Base-by-base conservation (phyloP, 1,139 yeast genomes). In the Kodamaea ohmeri region DNA sequence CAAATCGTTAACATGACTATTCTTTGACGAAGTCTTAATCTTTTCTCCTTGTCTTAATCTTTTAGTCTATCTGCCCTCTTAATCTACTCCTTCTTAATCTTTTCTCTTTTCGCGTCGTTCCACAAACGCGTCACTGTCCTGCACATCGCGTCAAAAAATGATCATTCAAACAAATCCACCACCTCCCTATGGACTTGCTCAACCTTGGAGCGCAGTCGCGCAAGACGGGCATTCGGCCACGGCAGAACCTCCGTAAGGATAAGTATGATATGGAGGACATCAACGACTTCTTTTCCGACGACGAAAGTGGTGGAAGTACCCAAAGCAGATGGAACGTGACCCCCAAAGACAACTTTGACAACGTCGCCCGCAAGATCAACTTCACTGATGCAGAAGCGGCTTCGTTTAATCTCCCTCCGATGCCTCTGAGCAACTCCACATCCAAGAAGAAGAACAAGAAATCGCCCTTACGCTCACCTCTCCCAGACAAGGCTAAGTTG, bases 261-360 rank as follows among this genome's bases (percentile, higher is more conserved):
- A 76, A 75, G 41, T 74, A 78, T 54, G 83, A 88, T 25, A 78
- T 87, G 82, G 96, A 88, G 53, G 85, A 82, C 50, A 60, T 87
- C 29, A 85, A 83, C 48, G 95, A 81, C 39, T 88, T 83, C 62
- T 87, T 86, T 41, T 58, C 55, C 15, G 70, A 63, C 49, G 71
- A 72, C 28, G 80, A 76, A 17, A 32, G 32, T 18, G 27, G 30
- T 3, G 36, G 20, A 18, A 29, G 33, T 17, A 30, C 40, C 14
- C 37, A 33, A 6, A 37, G 40, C 19, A 27, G 30, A 13, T 26
- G 36, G 21, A 36, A 38, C 38, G 4, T 35, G 9, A 44, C 50
- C 4, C 48, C 51, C 2, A 47, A 46, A 27, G 52, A 45, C 32
- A 44, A 48, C 39, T 49, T 51, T 27, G 49, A 51, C 32, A 46